A percentile compares a stretch with the other conserved stretches of the same genome.
These are phyloP conservation scores for Pharus latifolius DNA, from an alignment of 176 grass and related monocot species.

Conservation along the genomic window DNA sequence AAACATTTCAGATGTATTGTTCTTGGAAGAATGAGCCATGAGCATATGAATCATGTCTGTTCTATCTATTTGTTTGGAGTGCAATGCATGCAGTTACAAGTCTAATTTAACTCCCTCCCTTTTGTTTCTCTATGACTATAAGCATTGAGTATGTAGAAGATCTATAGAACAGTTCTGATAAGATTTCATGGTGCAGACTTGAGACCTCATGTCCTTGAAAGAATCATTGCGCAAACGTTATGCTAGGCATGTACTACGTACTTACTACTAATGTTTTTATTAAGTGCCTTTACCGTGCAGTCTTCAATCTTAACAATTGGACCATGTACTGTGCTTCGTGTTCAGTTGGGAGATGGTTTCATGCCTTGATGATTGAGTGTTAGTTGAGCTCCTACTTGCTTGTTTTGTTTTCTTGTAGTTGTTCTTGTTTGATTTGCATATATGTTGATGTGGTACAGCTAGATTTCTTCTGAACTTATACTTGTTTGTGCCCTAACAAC, in stretches of 20 bases:
- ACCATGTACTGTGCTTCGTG: constrained; percentile 23
- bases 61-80: not conserved
- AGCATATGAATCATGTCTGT: not conserved
- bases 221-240: constrained; percentile 34
- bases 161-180: not conserved
- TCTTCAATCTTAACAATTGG: constrained; percentile 18
- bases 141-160: constrained; percentile 1
- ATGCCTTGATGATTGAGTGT: constrained; percentile 50
- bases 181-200: not conserved
- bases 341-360: not conserved
- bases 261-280: constrained; percentile 41
- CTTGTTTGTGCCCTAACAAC: constrained; percentile 23
- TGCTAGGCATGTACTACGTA: too few species aligned
- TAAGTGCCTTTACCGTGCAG: constrained; percentile 35
- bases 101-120: not conserved
- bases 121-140: not conserved
- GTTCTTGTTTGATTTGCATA: not conserved
- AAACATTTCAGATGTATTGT: not conserved
- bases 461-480: not conserved
- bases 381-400: not conserved
- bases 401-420: not conserved
- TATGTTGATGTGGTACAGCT: constrained; percentile 29
- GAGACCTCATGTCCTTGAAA: constrained; percentile 2
- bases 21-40: not conserved
- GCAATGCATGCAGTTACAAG: not conserved